Evolutionary conservation across 2,329 filamentous ascomycete genomes (phyloP).

Genomic region (Ophiostoma populinum): DNA sequence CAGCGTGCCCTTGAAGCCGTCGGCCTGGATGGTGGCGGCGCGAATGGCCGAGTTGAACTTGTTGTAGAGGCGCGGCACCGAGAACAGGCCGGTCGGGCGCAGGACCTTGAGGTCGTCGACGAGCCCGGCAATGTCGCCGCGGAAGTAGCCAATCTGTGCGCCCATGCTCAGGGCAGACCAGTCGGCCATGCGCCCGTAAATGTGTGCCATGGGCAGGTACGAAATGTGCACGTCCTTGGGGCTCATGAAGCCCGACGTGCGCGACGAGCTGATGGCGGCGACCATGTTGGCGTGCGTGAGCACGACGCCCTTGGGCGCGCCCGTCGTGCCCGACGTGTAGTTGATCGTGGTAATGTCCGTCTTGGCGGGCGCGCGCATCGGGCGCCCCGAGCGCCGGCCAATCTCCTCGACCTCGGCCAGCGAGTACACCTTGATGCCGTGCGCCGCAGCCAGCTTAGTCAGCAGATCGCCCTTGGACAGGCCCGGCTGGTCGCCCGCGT

Average conservation of each 20-base stretch:
- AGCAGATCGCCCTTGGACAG: conserved; percentile 67
- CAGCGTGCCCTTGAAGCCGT: conserved; percentile 64
- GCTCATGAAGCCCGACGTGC: conserved; percentile 34
- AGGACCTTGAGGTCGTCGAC: conserved; percentile 85
- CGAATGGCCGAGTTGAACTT: conserved; percentile 74
- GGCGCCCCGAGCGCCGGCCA: conserved; percentile 51
- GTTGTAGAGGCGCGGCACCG: conserved; percentile 83
- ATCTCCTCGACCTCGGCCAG: conserved; percentile 68
- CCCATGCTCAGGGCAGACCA: conserved; percentile 57
- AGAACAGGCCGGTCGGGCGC: conserved; percentile 66
- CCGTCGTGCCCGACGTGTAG: conserved; percentile 77
- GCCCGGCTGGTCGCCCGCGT: conserved; percentile 58
- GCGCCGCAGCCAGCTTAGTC: conserved; percentile 53
- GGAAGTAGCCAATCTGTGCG: conserved; percentile 74
- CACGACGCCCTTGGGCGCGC: conserved; percentile 66
- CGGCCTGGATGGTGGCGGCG: conserved; percentile 57
- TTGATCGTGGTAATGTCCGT: conserved; percentile 78
- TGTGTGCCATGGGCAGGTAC: conserved; percentile 87
- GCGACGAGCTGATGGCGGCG: conserved; percentile 46
- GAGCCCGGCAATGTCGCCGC: conserved; percentile 71
- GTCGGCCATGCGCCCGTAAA: conserved; percentile 76
- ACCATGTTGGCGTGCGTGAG: conserved; percentile 71
- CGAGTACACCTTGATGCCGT: conserved; percentile 63
- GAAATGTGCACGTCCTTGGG: conserved; percentile 52
- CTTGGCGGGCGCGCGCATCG: conserved; percentile 52